Evolutionary conservation across 768 basidiomycete genomes (phyloP).

Genomic region (Lactarius sp.): DNA sequence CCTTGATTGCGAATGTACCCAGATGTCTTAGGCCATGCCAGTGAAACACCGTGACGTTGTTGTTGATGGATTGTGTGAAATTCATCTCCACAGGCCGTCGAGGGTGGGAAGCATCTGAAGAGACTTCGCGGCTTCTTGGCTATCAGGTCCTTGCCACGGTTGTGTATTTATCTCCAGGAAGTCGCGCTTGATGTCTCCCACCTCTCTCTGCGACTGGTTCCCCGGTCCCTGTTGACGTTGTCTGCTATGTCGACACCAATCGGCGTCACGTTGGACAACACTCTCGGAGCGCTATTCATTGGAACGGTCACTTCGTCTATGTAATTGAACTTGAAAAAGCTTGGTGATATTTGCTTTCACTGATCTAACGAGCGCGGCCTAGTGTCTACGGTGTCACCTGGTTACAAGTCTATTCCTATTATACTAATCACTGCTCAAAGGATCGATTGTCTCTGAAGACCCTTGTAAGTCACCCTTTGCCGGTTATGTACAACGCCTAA

Average conservation of each 20-base stretch:
- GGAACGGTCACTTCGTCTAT: background rate
- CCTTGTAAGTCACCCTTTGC: background rate
- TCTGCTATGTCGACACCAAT: background rate
- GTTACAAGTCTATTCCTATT: slow-evolving; percentile 10
- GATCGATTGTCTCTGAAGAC: background rate
- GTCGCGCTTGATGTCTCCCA: no score
- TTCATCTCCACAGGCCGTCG: no score
- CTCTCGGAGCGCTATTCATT: slow-evolving; percentile 1
- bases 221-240: no score
- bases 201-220: no score
- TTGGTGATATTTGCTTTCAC: background rate
- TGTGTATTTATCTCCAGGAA: no score
- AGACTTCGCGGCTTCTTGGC: no score
- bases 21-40: no score
- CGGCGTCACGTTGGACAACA: slow-evolving; percentile 4
- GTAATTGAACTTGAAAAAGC: background rate
- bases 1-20: no score
- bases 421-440: background rate
- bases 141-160: no score
- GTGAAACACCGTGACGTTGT: no score
- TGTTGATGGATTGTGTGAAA: no score
- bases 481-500: background rate
- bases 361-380: background rate
- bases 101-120: no score
- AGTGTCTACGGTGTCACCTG: slow-evolving; percentile 5